Percentiles rank a stretch among this genome's conserved stretches.
phyloP scores from a whole-genome alignment of 2,329 filamentous ascomycete genomes.

The Tolypocladium ophioglossoides region DNA sequence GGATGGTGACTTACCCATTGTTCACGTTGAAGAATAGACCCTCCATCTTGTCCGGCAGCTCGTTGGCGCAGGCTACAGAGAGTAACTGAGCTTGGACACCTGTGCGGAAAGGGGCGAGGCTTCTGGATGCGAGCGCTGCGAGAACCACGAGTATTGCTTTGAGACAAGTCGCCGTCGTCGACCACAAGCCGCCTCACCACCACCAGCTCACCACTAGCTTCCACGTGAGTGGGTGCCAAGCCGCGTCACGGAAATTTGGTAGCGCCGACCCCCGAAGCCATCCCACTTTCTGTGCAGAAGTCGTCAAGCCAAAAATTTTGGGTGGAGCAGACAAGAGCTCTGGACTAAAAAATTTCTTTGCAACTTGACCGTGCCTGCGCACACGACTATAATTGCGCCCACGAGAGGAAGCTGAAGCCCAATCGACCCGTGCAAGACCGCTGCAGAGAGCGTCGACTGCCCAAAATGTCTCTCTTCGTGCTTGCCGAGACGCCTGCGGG shows the following conservation, averaged over 20 bases:
- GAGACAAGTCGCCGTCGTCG: neutral
- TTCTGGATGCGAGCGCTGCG: neutral
- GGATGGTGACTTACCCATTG: slow-evolving; percentile 55
- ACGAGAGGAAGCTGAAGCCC: slow-evolving; percentile 22
- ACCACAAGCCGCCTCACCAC: no score
- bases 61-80: neutral
- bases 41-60: slow-evolving; percentile 51
- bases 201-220: neutral
- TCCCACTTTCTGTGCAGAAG: slow-evolving; percentile 15
- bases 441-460: slow-evolving; percentile 17
- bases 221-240: slow-evolving; percentile 10
- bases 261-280: slow-evolving; percentile 8
- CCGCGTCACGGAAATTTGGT: slow-evolving; percentile 14
- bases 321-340: slow-evolving; percentile 24
- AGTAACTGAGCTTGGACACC: neutral
- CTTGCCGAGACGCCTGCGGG: slow-evolving; percentile 85
- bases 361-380: slow-evolving; percentile 20
- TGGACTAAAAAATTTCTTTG: slow-evolving; percentile 32
- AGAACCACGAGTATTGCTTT: neutral
- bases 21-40: slow-evolving; percentile 91
- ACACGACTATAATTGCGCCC: slow-evolving; percentile 26
- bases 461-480: slow-evolving; percentile 79
- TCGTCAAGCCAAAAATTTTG: slow-evolving; percentile 27
- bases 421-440: slow-evolving; percentile 19
- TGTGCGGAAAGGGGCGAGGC: neutral